These are phyloP conservation scores for Malassezia japonica DNA, from an alignment of 1,284 basidiomycete genomes.

Conservation along the genomic window DNA sequence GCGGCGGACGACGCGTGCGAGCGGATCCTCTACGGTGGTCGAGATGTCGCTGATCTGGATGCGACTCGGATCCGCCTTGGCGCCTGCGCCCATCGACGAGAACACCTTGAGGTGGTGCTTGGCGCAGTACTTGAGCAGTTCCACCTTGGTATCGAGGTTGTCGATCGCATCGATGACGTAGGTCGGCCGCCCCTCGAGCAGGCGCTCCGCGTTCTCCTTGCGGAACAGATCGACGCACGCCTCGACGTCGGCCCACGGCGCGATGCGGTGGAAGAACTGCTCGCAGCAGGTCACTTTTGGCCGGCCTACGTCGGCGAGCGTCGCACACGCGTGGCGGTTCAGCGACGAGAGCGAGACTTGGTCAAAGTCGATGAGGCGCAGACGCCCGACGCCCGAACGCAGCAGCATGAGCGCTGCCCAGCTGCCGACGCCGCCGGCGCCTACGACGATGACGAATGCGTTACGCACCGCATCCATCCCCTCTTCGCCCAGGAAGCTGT, in stretches of 20 bases:
- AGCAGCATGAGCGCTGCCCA: slow-evolving; percentile 81
- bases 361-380: slow-evolving; percentile 47
- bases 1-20: slow-evolving; percentile 78
- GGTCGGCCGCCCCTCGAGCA: slow-evolving; percentile 30
- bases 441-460: slow-evolving; percentile 74
- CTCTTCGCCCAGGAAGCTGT: slow-evolving; percentile 85
- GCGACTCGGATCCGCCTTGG: slow-evolving; percentile 86
- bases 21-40: slow-evolving; percentile 82
- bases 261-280: slow-evolving; percentile 62
- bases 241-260: slow-evolving; percentile 59
- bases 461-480: slow-evolving; percentile 70
- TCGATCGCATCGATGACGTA: slow-evolving; percentile 59
- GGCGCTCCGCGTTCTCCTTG: slow-evolving; percentile 25
- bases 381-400: slow-evolving; percentile 35
- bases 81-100: slow-evolving; percentile 94
- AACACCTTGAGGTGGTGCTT: slow-evolving; percentile 53
- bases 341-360: slow-evolving; percentile 54
- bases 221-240: slow-evolving; percentile 39
- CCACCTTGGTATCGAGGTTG: slow-evolving; percentile 78
- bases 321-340: slow-evolving; percentile 73
- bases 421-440: slow-evolving; percentile 91
- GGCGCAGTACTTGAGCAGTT: slow-evolving; percentile 41
- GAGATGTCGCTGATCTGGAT: slow-evolving; percentile 92
- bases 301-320: slow-evolving; percentile 77
- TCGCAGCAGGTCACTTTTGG: slow-evolving; percentile 80